Conservation (phyloP, 352 stramenopile genomes). For the Pythium aquatile region DNA sequence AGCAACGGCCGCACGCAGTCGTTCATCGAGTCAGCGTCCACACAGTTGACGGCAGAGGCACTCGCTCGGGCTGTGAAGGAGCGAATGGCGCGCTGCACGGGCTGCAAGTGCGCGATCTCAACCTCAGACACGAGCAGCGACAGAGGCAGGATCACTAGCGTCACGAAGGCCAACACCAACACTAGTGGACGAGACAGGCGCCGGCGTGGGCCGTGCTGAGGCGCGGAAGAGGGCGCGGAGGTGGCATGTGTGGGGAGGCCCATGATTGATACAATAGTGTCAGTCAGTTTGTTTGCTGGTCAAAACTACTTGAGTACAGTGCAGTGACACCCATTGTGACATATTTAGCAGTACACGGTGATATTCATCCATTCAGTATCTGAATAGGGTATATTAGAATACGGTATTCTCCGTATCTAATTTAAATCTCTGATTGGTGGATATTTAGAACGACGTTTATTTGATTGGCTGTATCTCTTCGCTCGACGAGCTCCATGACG, state of each 20-base stretch:
- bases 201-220: background rate
- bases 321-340: background rate
- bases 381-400: background rate
- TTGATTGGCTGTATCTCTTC: background rate
- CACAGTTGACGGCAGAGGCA: background rate
- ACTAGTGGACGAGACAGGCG: background rate
- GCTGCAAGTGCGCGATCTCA: conserved; percentile 5
- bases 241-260: background rate
- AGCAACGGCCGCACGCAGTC: conserved; percentile 11
- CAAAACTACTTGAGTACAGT: background rate
- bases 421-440: background rate
- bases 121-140: conserved; percentile 6
- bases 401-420: background rate
- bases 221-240: background rate
- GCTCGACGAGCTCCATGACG: background rate
- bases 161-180: background rate
- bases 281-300: background rate
- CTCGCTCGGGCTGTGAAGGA: background rate
- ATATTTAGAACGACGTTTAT: background rate
- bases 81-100: background rate
- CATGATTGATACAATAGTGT: background rate
- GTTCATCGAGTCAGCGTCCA: background rate
- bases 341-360: background rate
- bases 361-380: background rate
- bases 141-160: conserved; percentile 2